Evolutionary conservation across 306 rosid genomes (phyloP), one percentile per base, ranked within the genome.

Genomic region (Vigna unguiculata): DNA sequence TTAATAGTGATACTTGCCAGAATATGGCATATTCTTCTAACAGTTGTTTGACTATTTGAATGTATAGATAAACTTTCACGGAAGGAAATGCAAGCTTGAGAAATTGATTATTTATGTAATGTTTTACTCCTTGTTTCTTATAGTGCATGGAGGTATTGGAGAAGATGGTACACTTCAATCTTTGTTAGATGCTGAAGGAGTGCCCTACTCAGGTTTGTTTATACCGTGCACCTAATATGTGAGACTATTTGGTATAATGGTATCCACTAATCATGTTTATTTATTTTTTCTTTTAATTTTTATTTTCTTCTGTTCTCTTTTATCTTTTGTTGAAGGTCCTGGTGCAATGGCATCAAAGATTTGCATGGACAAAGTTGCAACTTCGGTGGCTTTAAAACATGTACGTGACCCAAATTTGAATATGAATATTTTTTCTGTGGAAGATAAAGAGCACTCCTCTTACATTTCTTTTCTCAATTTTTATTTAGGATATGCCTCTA

Each of bases 81-180:
- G 19, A 30, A n/a, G n/a, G n/a, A n/a, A n/a, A 60, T 72, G 34
- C 25, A 45, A 41, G 38, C 62, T 73, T 80, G 52, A 34, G 60
- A 67, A 69, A 66, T 57, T 53, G 62, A 57, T 36, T 79, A 32
- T 30, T 55, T 68, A 76, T 67, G 75, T 43, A 36, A 72, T 66
- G 52, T 80, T 73, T 78, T 72, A 49, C 69, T 75, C 75, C 58
- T 48, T 71, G 78, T 73, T 73, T 40, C 79, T 59, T 78, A 20
- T 41, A 94, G 98, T 94, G 87, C 98, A 94, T 87, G 98, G 98
- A 86, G 98, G 98, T 83, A 91, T 94, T 63, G 98, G 98, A 61
- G 98, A 94, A 88, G 96, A 94, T 78, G 98, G 98, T 48, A 89
- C 91, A 1, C 96, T 94, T 86, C 98, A 92, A 80, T 89, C 97